phyloP scores from a whole-genome alignment of 495 filamentous ascomycete genomes.

The Penicillium atrosanguineum region DNA sequence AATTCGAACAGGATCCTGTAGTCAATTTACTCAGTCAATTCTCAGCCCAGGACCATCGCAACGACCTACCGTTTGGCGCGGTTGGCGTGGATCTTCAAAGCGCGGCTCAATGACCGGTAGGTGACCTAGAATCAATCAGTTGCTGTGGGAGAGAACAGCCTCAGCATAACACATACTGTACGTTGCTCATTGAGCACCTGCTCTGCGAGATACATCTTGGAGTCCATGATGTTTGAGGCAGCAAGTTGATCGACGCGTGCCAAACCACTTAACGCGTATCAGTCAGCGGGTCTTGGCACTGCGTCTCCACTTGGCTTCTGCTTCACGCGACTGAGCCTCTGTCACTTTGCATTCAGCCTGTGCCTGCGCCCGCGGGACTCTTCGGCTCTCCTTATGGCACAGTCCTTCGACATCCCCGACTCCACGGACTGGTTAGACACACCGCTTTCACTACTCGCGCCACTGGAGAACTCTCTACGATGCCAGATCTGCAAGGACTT shows the following conservation, averaged over 20 bases:
- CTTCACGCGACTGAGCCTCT: not conserved
- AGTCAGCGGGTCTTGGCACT: constrained; percentile 48
- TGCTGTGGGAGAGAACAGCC: not conserved
- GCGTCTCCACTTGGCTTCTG: constrained; percentile 12
- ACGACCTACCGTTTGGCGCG: constrained; percentile 70
- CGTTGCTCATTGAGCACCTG: constrained; percentile 74
- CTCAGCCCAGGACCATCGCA: not conserved
- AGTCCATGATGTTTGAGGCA: constrained; percentile 39
- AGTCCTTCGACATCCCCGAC: constrained; percentile 67
- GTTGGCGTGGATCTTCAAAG: constrained; percentile 77
- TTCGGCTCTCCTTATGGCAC: constrained; percentile 33
- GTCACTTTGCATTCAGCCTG: not conserved
- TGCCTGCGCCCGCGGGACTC: not conserved
- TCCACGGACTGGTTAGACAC: constrained; percentile 93
- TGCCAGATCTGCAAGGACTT: constrained; percentile 99
- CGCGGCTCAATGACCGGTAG: constrained; percentile 77
- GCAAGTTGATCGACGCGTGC: constrained; percentile 35
- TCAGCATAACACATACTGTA: constrained; percentile 53
- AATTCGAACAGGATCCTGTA: constrained; percentile 91
- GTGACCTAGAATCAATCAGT: constrained; percentile 59
- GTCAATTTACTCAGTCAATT: not conserved
- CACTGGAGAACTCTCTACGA: constrained; percentile 81
- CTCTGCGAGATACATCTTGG: constrained; percentile 69
- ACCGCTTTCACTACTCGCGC: constrained; percentile 64
- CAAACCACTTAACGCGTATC: constrained; percentile 51